Evolutionary conservation across 2,329 filamentous ascomycete genomes (phyloP).

Genomic region (Cladophialophora yegresii): DNA sequence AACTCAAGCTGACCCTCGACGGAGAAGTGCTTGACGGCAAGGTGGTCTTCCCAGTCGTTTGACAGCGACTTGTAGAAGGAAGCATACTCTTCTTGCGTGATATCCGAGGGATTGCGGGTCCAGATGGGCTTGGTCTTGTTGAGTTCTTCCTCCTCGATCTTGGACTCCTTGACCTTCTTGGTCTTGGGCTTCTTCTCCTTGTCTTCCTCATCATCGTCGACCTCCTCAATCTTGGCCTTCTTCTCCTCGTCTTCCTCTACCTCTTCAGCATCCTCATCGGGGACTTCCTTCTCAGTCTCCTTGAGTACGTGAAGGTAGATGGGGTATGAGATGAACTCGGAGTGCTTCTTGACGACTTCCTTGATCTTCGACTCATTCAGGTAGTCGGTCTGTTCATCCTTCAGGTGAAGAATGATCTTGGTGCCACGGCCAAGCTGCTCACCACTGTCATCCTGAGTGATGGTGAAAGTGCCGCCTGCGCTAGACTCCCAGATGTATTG

Average conservation of each 20-base stretch:
- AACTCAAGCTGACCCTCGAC: constrained; percentile 99
- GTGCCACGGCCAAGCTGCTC: constrained; percentile 90
- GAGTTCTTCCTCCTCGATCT: constrained; percentile 98
- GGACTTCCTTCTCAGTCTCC: constrained; percentile 98
- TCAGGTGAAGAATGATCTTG: constrained; percentile 97
- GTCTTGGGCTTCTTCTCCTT: constrained; percentile 95
- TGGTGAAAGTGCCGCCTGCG: constrained; percentile 95
- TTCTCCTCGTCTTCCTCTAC: constrained; percentile 76
- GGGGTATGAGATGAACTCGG: constrained; percentile 99
- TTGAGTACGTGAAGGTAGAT: constrained; percentile 99
- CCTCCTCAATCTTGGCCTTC: constrained; percentile 94
- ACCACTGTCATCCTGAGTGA: constrained; percentile 85
- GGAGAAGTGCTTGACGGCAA: constrained; percentile 99
- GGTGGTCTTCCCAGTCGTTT: constrained; percentile 99
- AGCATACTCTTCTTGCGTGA: constrained; percentile 93
- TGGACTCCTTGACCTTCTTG: constrained; percentile 99
- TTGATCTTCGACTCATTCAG: constrained; percentile 99
- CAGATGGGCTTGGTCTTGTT: constrained; percentile 99
- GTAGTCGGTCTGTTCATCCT: constrained; percentile 99
- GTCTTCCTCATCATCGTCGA: constrained; percentile 78
- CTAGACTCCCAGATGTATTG: constrained; percentile 99
- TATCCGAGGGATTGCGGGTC: constrained; percentile 96
- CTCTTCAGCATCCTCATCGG: constrained; percentile 87
- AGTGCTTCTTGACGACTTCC: constrained; percentile 99
- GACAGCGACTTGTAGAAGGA: constrained; percentile 99